Conservation (phyloP, 179 eudicot species). For the Gypsophila paniculata region DNA sequence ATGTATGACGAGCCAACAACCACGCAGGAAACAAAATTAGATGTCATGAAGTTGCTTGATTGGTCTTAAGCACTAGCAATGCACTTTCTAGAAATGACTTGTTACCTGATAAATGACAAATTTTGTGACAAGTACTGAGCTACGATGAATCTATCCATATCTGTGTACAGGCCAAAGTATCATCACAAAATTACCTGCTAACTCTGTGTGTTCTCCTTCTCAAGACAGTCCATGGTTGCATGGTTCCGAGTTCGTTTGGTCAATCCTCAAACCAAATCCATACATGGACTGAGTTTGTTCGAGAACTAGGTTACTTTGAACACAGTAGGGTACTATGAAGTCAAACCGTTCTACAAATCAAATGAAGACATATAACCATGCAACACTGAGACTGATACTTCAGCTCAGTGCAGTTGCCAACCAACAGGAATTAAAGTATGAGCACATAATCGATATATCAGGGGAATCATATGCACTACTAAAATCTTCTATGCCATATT, state of each 20-base stretch:
- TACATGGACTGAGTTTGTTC: background rate
- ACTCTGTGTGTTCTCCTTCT: background rate
- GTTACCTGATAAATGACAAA: background rate
- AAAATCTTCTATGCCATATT: background rate
- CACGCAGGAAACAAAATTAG: background rate
- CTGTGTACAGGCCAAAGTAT: background rate
- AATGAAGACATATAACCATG: background rate
- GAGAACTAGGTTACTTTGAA: background rate
- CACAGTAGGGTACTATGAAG: background rate
- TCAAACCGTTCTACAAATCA: background rate
- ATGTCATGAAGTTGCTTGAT: background rate
- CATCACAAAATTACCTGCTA: background rate
- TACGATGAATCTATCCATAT: no score
- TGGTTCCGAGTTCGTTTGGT: background rate
- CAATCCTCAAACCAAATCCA: background rate
- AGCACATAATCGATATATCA: background rate
- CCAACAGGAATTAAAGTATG: background rate
- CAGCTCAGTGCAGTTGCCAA: background rate
- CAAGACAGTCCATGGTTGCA: background rate
- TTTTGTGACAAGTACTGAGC: background rate
- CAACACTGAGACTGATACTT: background rate
- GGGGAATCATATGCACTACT: slow-evolving; percentile 5
- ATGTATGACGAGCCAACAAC: background rate
- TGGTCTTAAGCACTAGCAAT: background rate
- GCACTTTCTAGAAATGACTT: background rate